These are phyloP conservation scores for Blepharisma japonicum DNA, from an alignment of 73 alveolate species.

Conservation along the genomic window DNA sequence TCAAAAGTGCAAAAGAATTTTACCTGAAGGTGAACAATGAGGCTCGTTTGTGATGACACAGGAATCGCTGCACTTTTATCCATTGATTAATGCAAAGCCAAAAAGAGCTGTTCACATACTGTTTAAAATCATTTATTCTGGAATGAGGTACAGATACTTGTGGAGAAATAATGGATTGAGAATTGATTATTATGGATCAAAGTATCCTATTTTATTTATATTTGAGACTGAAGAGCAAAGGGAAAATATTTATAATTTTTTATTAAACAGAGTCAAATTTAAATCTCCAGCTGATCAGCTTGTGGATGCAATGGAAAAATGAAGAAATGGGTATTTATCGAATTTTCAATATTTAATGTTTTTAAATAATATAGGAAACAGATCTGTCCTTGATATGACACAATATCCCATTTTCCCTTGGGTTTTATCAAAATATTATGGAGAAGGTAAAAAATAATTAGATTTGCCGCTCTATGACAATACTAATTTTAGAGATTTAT, in stretches of 20 bases:
- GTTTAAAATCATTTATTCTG: not conserved
- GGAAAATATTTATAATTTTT: constrained; percentile 8
- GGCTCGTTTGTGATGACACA: constrained; percentile 28
- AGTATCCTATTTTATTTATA: not conserved
- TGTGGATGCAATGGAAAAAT: constrained; percentile 35
- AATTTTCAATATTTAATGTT: constrained; percentile 77
- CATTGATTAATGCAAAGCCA: constrained; percentile 11
- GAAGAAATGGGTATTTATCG: constrained; percentile 73
- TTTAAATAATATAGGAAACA: constrained; percentile 75
- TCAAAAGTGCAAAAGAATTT: constrained; percentile 26
- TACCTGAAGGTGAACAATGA: constrained; percentile 25
- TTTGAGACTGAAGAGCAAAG: constrained; percentile 32
- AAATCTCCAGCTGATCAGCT: constrained; percentile 17
- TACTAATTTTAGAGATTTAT: constrained; percentile 74
- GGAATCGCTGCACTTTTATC: not conserved
- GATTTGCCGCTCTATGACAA: constrained; percentile 26
- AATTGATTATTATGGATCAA: not conserved
- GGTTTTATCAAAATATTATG: constrained; percentile 68
- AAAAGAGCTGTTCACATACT: constrained; percentile 1
- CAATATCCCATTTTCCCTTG: constrained; percentile 97
- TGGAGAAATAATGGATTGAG: not conserved
- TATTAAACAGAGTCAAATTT: constrained; percentile 8
- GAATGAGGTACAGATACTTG: constrained; percentile 11
- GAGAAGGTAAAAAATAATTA: constrained; percentile 38
- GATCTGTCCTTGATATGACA: constrained; percentile 86